Base-by-base conservation (phyloP, 805 yeast species). In the Blastobotrys muscicola region DNA sequence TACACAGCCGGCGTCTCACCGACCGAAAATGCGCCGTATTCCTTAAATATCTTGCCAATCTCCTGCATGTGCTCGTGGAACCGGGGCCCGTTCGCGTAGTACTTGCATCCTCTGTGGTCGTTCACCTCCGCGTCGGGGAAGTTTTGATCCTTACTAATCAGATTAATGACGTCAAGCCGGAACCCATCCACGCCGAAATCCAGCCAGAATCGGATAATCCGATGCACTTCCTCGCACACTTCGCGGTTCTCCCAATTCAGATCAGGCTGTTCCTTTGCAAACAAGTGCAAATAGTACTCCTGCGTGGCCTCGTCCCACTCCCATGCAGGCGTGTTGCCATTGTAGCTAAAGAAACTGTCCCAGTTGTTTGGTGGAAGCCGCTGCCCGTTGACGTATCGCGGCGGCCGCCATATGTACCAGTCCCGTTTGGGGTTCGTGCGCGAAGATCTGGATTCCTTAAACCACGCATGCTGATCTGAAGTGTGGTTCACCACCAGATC, bases 401-500 rank as follows among this genome's bases (percentile, higher is more conserved):
- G 67, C 29, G 72, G 70, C 50, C 66, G 71, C 82, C 82, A 76
- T 47, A 73, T 64, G 59, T 74, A 74, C 79, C 80, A 75, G 58
- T 76, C 78, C 55, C 81, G 67, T 61, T 76, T 75, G 5, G 78
- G 71, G 57, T 71, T 73, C 40, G 66, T 60, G 51, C 64, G 68
- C 12, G 76, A 70, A 5, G 73, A 64, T 44, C 75, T 60, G 8
- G 78, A 72, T 53, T 76, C 77, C 54, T 72, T 62, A 62, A 76
- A 76, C 81, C 81, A 76, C 38, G 59, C 65, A 58, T 76, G 81
- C 55, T 71, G 72, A 33, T 66, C 57, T 1, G 80, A 74, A 16
- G 78, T 70, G 56, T 76, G 82, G 64, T 76, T 76, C 53, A 76
- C 67, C 38, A 76, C 81, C 57, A 76, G 64, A 57, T 76, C 82